Evolutionary conservation across 495 filamentous ascomycete species (phyloP).

Genomic region (Hyaloscypha finlandica): DNA sequence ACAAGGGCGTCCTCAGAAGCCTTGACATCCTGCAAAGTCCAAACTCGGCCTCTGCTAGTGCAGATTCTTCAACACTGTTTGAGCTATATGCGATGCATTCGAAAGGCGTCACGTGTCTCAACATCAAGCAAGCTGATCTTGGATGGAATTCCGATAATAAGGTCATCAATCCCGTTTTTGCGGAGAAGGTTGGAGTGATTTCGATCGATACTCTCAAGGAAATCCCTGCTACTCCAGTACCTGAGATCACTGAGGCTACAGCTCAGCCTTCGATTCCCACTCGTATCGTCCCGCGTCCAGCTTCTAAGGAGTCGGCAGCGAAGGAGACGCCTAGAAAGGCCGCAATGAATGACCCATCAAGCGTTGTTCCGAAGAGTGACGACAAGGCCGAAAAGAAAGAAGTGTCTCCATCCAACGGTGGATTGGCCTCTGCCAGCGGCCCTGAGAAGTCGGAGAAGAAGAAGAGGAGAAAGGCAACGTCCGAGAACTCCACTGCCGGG

Average conservation of each 20-base stretch:
- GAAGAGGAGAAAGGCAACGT: conserved; percentile 29
- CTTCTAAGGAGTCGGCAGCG: conserved; percentile 23
- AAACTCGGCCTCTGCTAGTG: conserved; percentile 56
- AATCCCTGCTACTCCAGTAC: conserved; percentile 37
- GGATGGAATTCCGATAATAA: conserved; percentile 89
- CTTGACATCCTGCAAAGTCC: conserved; percentile 75
- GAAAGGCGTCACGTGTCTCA: conserved; percentile 85
- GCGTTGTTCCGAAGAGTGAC: conserved; percentile 40
- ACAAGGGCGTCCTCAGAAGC: conserved; percentile 87
- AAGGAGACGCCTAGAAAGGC: conserved; percentile 30
- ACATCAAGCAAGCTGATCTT: conserved; percentile 81
- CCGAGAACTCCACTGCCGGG: conserved; percentile 14
- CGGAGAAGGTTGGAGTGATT: conserved; percentile 60
- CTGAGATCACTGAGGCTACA: conserved; percentile 31
- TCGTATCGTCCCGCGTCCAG: conserved; percentile 22
- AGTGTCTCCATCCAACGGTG: conserved; percentile 11
- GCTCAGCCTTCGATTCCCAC: conserved; percentile 20
- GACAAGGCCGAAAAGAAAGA: conserved; percentile 40
- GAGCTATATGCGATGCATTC: conserved; percentile 98
- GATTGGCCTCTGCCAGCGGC: conserved; percentile 14
- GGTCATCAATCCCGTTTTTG: conserved; percentile 74
- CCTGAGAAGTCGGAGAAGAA: conserved; percentile 31
- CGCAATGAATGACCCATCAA: conserved; percentile 31
- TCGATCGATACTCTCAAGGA: conserved; percentile 44
- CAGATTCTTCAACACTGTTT: conserved; percentile 59